phyloP scores from a whole-genome alignment of 169 alveolate genomes.

The Cryptosporidium xiaoi region DNA sequence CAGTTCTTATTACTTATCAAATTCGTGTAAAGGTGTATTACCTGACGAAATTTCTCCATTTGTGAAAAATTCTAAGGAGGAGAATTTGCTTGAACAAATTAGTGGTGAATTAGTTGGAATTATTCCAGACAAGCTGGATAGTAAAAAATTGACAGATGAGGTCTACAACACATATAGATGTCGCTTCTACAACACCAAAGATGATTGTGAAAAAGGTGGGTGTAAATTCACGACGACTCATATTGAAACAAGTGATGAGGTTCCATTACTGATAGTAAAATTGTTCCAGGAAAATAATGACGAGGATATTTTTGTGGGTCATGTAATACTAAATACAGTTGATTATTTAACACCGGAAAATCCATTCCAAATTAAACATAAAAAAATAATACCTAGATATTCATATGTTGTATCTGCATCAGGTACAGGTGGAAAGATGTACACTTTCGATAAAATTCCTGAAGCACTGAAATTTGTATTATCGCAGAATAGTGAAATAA shows the following conservation, averaged over 20 bases:
- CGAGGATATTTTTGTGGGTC: constrained; percentile 58
- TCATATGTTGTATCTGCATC: constrained; percentile 67
- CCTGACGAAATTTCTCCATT: constrained; percentile 74
- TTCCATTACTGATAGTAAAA: constrained; percentile 58
- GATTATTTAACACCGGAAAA: constrained; percentile 72
- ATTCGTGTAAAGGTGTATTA: constrained; percentile 31
- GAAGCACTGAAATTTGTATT: constrained; percentile 50
- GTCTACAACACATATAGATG: constrained; percentile 68
- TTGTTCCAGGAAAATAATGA: constrained; percentile 54
- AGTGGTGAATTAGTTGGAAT: constrained; percentile 69
- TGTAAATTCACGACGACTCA: constrained; percentile 50
- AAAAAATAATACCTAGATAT: constrained; percentile 58
- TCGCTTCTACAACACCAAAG: constrained; percentile 44
- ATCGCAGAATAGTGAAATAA: constrained; percentile 61
- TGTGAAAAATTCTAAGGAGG: constrained; percentile 62
- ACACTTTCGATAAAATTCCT: constrained; percentile 53
- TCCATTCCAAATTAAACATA: constrained; percentile 67
- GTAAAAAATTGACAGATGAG: constrained; percentile 43
- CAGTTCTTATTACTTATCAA: constrained; percentile 63
- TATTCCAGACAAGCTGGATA: constrained; percentile 60
- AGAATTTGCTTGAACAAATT: constrained; percentile 46
- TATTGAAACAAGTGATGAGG: constrained; percentile 75
- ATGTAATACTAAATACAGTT: constrained; percentile 64
- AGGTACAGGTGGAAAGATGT: constrained; percentile 69
- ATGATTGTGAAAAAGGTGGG: constrained; percentile 64